Evolutionary conservation across 2,329 filamentous ascomycete genomes (phyloP), one percentile per base, ranked within the genome.

Genomic region (Cytospora schulzeri): DNA sequence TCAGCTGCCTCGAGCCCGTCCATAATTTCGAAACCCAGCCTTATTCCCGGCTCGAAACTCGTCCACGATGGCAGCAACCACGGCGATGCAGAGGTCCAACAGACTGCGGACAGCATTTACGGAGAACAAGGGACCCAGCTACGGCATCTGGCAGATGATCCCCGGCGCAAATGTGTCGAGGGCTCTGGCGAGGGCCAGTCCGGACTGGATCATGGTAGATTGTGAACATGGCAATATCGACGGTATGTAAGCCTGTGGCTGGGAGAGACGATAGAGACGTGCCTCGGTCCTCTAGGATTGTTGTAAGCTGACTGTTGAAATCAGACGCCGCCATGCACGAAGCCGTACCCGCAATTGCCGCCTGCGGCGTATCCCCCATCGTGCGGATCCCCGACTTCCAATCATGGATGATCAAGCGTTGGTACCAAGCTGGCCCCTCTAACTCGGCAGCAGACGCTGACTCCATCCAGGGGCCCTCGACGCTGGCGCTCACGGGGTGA

Each of bases 131-230:
- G 74, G 76, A 28, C 76, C 82, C 7, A 81, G 83, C 57, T 78
- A 87, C 69, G 86, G 86, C 4, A 78, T 83, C 60, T 89, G 85
- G 59, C 86, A 89, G 76, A 87, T 87, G 79, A 75, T 88, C 61
- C 86, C 86, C 0, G 84, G 85, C 0, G 78, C 81, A 53, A 88
- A 88, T 67, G 76, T 88, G 15, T 85, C 86, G 6, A 80, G 86
- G 60, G 74, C 81, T 22, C 77, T 91, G 56, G 87, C 89, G 1
- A 78, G 85, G 62, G 83, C 83, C 1, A 88, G 87, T 1, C 80
- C 88, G 1, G 88, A 91, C 71, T 90, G 88, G 81, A 84, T 91
- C 12, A 78, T 89, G 73, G 84, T 85, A 29, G 84, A 85, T 71
- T 84, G 83, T 70, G 83, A 84, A 66, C 84, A 86, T 71, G 84